These are phyloP conservation scores for Azolla pinnata DNA, from an alignment of 75 land plant genomes.

Conservation along the genomic window DNA sequence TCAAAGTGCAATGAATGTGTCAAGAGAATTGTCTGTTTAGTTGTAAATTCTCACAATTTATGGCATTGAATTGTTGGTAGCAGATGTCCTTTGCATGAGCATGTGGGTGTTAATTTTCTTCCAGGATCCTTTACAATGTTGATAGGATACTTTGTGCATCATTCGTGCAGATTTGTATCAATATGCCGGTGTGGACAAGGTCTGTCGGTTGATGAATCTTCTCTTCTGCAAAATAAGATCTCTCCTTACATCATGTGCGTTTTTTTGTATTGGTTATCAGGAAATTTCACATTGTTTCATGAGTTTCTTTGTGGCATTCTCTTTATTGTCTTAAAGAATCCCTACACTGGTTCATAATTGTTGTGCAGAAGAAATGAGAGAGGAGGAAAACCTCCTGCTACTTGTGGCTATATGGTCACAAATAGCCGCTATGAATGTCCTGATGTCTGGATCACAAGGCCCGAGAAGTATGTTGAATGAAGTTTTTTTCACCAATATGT, in stretches of 20 bases:
- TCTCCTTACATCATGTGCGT: constrained; percentile 16
- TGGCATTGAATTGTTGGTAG: no score
- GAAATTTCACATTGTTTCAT: background rate
- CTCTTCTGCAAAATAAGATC: constrained; percentile 11
- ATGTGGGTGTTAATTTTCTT: no score
- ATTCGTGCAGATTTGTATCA: constrained; percentile 16
- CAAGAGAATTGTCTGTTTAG: no score
- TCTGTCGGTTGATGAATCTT: constrained; percentile 15
- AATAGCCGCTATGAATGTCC: constrained; percentile 25
- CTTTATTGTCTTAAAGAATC: background rate
- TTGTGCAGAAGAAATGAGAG: constrained; percentile 13
- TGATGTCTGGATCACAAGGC: constrained; percentile 23
- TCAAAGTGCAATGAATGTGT: no score
- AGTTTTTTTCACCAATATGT: background rate
- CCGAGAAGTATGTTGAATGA: constrained; percentile 16
- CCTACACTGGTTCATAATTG: background rate
- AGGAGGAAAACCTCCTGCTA: constrained; percentile 16
- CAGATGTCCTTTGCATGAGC: no score
- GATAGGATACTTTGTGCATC: background rate
- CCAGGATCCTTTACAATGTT: no score
- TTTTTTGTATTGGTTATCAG: background rate
- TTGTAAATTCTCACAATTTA: no score
- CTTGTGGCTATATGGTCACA: constrained; percentile 18
- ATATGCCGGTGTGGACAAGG: constrained; percentile 26
- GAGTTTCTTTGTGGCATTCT: background rate